Evolutionary conservation across 495 filamentous ascomycete genomes (phyloP), one percentile per base, ranked within the genome.

Genomic region (Hypoxylon subgilvum): DNA sequence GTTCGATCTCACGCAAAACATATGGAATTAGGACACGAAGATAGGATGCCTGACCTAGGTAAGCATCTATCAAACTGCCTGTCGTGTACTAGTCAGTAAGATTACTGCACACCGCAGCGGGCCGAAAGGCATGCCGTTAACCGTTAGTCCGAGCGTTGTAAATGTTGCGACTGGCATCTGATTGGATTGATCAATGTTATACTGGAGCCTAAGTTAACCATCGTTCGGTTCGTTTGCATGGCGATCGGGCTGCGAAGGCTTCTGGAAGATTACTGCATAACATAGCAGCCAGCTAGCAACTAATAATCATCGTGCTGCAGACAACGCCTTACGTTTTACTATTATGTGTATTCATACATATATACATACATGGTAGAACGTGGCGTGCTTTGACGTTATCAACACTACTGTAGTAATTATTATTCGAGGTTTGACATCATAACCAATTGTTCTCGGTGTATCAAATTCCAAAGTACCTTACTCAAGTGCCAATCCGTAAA

Each of bases 201-300:
- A 16, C 10, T 41, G 39, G 46, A 30, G 46, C 6, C n/a, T 17
- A 18, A 14, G 3, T 8, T 27, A 27, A 8, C n/a, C n/a, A n/a
- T n/a, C 18, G 28, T 30, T 7, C 13, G 7, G 16, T 42, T 19
- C n/a, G 18, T 21, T 44, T 36, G 47, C 30, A 30, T 19, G 28
- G 8, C 27, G 14, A 57, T 28, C 27, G 45, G 6, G 40, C 40
- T 36, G 28, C 3, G 27, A 62, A 39, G 13, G 42, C 35, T 53
- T 49, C 52, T 47, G 16, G 60, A 60, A 60, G 34, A 21, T 25
- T 7, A 42, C 28, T n/a, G n/a, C 17, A 53, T 41, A 57, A 52
- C 30, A 18, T 25, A 3, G 12, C 21, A 23, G 4, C 13, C 40
- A 14, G 21, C 38, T 35, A n/a, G 38, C 18, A 43, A 43, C 42